phyloP scores from a whole-genome alignment of 768 basidiomycete genomes.

The Cantharellus anzutake region DNA sequence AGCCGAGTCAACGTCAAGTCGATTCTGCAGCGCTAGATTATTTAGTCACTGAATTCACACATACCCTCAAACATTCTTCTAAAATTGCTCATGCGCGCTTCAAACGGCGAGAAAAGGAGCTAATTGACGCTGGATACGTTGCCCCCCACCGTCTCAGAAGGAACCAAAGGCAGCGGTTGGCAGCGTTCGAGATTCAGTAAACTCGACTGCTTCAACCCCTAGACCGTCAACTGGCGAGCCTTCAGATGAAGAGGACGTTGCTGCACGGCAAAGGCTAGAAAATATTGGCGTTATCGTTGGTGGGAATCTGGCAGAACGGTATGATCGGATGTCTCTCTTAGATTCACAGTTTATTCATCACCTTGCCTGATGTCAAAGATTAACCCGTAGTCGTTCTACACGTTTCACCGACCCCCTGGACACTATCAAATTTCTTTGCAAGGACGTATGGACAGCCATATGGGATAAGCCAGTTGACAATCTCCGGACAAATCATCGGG shows the following conservation, averaged over 20 bases:
- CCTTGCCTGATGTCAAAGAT: slow-evolving; percentile 37
- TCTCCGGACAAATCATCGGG: slow-evolving; percentile 83
- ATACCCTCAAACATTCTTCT: slow-evolving; percentile 54
- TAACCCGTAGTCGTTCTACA: slow-evolving; percentile 36
- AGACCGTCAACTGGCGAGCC: background rate
- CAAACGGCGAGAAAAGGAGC: slow-evolving; percentile 55
- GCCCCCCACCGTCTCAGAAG: slow-evolving; percentile 26
- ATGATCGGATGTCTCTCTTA: slow-evolving; percentile 11
- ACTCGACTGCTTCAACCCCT: slow-evolving; percentile 13
- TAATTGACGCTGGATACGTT: slow-evolving; percentile 60
- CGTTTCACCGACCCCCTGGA: slow-evolving; percentile 66
- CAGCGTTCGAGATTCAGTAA: slow-evolving; percentile 19
- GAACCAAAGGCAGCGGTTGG: slow-evolving; percentile 6
- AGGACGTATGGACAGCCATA: slow-evolving; percentile 81
- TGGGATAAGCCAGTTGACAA: slow-evolving; percentile 97
- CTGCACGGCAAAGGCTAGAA: slow-evolving; percentile 48
- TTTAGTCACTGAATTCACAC: slow-evolving; percentile 65
- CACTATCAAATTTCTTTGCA: slow-evolving; percentile 87
- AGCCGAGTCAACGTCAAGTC: slow-evolving; percentile 8
- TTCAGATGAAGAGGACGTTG: slow-evolving; percentile 56
- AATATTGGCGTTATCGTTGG: slow-evolving; percentile 76
- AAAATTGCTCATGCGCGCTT: slow-evolving; percentile 46
- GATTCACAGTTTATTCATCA: too few relatives aligned
- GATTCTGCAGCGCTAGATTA: slow-evolving; percentile 33
- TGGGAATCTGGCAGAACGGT: slow-evolving; percentile 75